phyloP scores from a whole-genome alignment of 164 flowering plant species.

The Sedum album region DNA sequence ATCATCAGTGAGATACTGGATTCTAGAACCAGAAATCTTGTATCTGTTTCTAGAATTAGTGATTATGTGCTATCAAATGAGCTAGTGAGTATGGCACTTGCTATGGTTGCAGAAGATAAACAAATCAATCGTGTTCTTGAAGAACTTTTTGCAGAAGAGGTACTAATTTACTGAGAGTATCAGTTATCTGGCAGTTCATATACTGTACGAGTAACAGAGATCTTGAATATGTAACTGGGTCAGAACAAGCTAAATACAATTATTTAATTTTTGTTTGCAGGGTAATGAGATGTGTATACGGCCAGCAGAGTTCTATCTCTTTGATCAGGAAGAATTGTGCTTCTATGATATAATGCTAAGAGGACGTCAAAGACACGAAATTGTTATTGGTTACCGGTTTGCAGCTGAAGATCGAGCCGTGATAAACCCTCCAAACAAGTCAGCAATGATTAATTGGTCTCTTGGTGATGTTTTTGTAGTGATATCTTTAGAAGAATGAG shows the following conservation, averaged over 20 bases:
- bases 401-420: slow-evolving; percentile 61
- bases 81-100: slow-evolving; percentile 86
- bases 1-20: slow-evolving; percentile 81
- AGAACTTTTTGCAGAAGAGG: slow-evolving; percentile 88
- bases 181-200: slow-evolving; percentile 14
- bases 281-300: slow-evolving; percentile 80
- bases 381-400: slow-evolving; percentile 56
- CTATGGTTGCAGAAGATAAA: slow-evolving; percentile 87
- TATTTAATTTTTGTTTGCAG: slow-evolving; percentile 20
- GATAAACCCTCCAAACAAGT: slow-evolving; percentile 65
- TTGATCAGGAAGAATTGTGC: slow-evolving; percentile 62
- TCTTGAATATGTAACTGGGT: not conserved
- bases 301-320: slow-evolving; percentile 59
- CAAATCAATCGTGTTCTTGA: slow-evolving; percentile 72
- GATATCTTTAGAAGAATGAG: slow-evolving; percentile 54
- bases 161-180: no score
- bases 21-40: slow-evolving; percentile 70
- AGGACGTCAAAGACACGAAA: slow-evolving; percentile 66
- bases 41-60: slow-evolving; percentile 80
- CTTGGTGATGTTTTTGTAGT: slow-evolving; percentile 71
- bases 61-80: slow-evolving; percentile 84
- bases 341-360: slow-evolving; percentile 73
- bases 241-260: not conserved
- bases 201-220: not conserved
- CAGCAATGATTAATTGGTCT: slow-evolving; percentile 37